Conservation (phyloP, 176 grass and related monocot species). For the Phoenix roebelenii region DNA sequence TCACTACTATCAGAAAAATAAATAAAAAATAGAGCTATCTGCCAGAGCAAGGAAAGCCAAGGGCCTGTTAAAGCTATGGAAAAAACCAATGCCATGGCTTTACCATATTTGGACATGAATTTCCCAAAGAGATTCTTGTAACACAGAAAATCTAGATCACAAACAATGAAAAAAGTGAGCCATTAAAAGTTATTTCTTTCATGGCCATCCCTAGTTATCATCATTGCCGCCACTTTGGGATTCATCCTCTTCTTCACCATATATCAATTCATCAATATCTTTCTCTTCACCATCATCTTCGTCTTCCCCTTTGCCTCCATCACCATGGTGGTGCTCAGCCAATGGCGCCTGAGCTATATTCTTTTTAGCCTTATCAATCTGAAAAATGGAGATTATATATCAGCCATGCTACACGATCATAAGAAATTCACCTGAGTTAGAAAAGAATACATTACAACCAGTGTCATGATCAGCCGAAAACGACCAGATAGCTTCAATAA, state of each 20-base stretch:
- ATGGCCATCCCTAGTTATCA: slow-evolving; percentile 14
- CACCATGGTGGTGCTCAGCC: slow-evolving; percentile 14
- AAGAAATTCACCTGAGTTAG: slow-evolving; percentile 1
- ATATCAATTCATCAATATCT: slow-evolving; percentile 70
- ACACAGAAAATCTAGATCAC: too few species aligned
- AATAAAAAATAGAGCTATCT: too few species aligned
- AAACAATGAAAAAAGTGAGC: too few species aligned
- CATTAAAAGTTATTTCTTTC: not conserved
- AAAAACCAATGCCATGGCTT: too few species aligned
- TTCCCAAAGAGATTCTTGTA: too few species aligned
- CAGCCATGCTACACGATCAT: slow-evolving; percentile 1
- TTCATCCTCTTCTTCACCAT: slow-evolving; percentile 53
- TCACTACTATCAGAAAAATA: too few species aligned
- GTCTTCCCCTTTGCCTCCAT: slow-evolving; percentile 26
- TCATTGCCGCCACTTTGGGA: slow-evolving; percentile 32
- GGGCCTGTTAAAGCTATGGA: too few species aligned
- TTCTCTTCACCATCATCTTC: slow-evolving; percentile 38
- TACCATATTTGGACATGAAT: too few species aligned
- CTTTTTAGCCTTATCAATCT: slow-evolving; percentile 43
- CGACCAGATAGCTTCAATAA: slow-evolving; percentile 73
- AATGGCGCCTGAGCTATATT: slow-evolving; percentile 4
- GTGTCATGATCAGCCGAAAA: slow-evolving; percentile 51
- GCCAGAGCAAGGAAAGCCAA: too few species aligned
- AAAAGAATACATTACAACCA: slow-evolving; percentile 28
- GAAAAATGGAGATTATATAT: not conserved